Conservation (phyloP, 257 asterid genomes). For the Solanum chmielewskii region DNA sequence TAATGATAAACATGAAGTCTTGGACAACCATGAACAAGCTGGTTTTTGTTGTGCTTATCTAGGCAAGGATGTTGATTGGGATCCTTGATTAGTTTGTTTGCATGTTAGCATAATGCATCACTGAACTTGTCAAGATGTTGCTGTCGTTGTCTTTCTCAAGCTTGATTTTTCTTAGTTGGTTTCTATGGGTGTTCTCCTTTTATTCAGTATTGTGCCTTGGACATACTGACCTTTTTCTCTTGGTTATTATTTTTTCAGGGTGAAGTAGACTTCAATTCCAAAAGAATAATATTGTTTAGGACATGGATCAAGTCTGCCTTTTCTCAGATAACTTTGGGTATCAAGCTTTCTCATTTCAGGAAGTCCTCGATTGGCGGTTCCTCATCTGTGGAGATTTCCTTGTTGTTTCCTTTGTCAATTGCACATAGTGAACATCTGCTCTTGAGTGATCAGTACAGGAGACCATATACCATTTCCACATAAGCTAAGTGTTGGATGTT, state of each 20-base stretch:
- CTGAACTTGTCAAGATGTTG: neutral
- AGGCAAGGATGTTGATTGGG: neutral
- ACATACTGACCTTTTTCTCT: neutral
- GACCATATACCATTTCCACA: constrained; percentile 38
- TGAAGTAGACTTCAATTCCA: constrained; percentile 26
- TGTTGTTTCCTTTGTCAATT: constrained; percentile 79
- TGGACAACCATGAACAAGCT: neutral
- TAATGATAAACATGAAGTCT: neutral
- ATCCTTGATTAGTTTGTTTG: neutral
- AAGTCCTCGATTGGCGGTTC: constrained; percentile 84
- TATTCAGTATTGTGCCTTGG: neutral
- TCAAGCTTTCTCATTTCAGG: constrained; percentile 60
- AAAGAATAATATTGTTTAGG: constrained; percentile 42
- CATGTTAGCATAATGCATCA: neutral
- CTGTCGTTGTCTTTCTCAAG: neutral
- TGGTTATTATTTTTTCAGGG: constrained; percentile 33
- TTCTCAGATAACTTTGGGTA: constrained; percentile 64
- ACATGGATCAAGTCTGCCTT: constrained; percentile 81
- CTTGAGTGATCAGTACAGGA: constrained; percentile 36
- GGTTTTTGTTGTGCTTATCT: neutral
- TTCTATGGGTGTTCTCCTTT: neutral
- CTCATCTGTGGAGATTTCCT: constrained; percentile 62
- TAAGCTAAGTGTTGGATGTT: constrained; percentile 45
- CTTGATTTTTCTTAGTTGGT: neutral
- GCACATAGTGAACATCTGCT: constrained; percentile 61